Evolutionary conservation across 495 filamentous ascomycete species (phyloP).

Genomic region (Aspergillus heteromorphus): DNA sequence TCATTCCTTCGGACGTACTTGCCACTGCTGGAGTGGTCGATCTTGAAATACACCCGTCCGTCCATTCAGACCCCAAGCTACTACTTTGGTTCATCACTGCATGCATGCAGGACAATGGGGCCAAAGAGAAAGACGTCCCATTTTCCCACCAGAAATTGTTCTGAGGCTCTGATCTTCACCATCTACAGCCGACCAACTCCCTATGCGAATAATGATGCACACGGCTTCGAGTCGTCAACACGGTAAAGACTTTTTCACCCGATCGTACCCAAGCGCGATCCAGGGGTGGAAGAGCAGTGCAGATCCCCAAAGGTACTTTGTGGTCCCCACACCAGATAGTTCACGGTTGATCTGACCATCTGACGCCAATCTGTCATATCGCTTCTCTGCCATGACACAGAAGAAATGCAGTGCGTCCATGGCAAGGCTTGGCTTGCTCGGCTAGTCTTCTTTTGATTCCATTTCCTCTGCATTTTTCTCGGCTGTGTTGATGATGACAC

Average conservation of each 20-base stretch:
- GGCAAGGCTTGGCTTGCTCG: background rate
- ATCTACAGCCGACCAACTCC: background rate
- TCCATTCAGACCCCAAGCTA: background rate
- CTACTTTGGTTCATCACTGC: background rate
- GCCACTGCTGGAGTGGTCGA: too few relatives aligned
- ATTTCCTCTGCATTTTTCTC: background rate
- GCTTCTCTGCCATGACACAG: background rate
- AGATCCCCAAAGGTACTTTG: constrained; percentile 8
- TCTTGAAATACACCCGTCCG: background rate
- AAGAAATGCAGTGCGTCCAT: background rate
- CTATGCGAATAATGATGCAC: background rate
- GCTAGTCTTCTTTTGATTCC: background rate
- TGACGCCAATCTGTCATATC: constrained; percentile 10
- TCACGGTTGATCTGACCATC: constrained; percentile 14
- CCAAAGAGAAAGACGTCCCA: background rate
- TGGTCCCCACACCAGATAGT: constrained; percentile 18
- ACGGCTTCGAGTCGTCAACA: background rate
- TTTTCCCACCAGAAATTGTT: background rate
- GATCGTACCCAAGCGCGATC: background rate
- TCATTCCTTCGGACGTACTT: background rate
- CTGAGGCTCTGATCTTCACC: background rate
- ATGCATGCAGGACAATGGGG: background rate
- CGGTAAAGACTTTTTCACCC: background rate
- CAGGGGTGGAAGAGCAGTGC: constrained; percentile 5
- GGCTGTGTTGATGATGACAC: background rate